phyloP scores from a whole-genome alignment of 1,284 basidiomycete genomes.

The Heterobasidion occidentale region DNA sequence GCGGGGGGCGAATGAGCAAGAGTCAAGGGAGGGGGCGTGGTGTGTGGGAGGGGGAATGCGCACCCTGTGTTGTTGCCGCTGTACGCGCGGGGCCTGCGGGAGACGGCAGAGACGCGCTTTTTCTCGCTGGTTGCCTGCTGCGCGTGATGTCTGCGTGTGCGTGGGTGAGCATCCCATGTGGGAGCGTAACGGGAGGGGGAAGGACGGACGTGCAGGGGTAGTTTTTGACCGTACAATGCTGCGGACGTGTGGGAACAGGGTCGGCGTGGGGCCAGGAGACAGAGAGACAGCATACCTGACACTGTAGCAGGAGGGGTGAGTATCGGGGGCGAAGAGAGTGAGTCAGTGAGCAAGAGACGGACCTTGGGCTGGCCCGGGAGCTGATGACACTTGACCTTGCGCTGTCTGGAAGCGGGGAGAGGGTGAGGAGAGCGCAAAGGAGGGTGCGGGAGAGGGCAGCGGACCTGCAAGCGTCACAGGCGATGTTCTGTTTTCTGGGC shows the following conservation, averaged over 20 bases:
- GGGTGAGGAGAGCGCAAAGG: conserved; percentile 2
- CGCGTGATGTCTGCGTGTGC: conserved; percentile 51
- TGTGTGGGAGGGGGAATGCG: background rate
- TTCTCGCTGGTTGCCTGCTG: conserved; percentile 79
- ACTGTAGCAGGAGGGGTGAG: conserved; percentile 6
- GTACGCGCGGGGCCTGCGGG: conserved; percentile 55
- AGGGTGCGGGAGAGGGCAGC: background rate
- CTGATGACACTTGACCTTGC: conserved; percentile 79
- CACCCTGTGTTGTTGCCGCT: conserved; percentile 39
- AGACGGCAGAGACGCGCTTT: conserved; percentile 49
- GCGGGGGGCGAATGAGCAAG: background rate
- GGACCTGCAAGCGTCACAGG: conserved; percentile 82
- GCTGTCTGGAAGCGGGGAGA: conserved; percentile 37
- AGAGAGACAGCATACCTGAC: conserved; percentile 9
- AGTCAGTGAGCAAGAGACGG: conserved; percentile 13
- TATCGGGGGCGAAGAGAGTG: conserved; percentile 7
- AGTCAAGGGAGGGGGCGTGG: background rate
- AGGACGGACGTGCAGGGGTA: conserved; percentile 73
- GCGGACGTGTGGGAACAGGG: conserved; percentile 9
- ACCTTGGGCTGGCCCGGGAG: conserved; percentile 74
- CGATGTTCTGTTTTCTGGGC: conserved; percentile 82
- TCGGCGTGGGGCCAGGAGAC: background rate
- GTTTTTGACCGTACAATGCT: conserved; percentile 78
- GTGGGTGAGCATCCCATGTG: conserved; percentile 16
- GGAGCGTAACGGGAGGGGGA: background rate